Evolutionary conservation across 129 eudicot genomes (phyloP), one percentile per base, ranked within the genome.

Genomic region (Pulicaria dysenterica): DNA sequence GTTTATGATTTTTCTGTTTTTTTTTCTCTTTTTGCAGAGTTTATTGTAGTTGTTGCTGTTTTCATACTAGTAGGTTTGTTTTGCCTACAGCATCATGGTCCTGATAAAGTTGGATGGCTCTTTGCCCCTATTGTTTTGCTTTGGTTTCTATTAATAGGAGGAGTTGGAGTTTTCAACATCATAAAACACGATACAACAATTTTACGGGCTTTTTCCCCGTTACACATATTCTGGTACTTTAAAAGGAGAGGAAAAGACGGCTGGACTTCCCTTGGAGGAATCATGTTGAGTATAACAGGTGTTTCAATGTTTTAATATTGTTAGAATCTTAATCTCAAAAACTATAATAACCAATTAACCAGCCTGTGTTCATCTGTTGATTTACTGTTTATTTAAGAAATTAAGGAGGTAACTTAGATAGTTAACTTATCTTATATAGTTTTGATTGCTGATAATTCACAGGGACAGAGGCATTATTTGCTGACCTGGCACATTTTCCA

Each of bases 401-500:
- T 37, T 17, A 6, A 24, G 31, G 7, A 55, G 4, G 46, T 13
- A 11, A 72, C 24, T 16, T 4, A 12, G 42, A 42, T 34, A 12
- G 44, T 43, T 71, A 57, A 56, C 75, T 70, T 72, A 72, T 58
- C 45, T 65, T 55, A 45, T 55, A 64, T 47, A 38, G 14, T 66
- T 36, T 48, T 34, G 46, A 38, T 61, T 61, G 67, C 47, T 69
- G 7, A 61, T 36, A 51, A 69, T 44, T 60, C 70, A 67, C 87
- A 90, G 96, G 96, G 76, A 87, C 91, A 4, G 96, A 90, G 75
- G 96, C 96, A 61, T 85, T 90, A 45, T 90, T 87, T 70, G 96
- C 96, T 43, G 96, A 90, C 80, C 90, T 90, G 65, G 87, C 84
- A 37, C 91, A 90, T 84, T 90, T 83, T 68, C 96, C 96, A 4